Conservation (phyloP, 2,329 filamentous ascomycete species). For the Paecilomyces sp. region DNA sequence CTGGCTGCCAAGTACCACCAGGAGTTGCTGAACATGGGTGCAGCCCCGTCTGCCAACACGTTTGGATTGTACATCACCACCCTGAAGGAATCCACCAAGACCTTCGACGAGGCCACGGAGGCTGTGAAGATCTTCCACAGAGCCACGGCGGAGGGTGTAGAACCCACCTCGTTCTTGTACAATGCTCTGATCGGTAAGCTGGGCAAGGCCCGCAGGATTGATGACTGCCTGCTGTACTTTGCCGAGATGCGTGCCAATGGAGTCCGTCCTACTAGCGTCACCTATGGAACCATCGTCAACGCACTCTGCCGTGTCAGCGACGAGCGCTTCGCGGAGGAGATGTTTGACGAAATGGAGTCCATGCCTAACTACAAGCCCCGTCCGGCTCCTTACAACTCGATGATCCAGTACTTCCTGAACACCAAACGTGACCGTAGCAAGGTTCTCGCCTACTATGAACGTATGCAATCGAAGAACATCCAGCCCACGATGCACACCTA, state of each 20-base stretch:
- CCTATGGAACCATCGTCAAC: slow-evolving; percentile 97
- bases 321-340: slow-evolving; percentile 93
- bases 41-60: slow-evolving; percentile 90
- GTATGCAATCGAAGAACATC: slow-evolving; percentile 83
- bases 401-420: slow-evolving; percentile 99
- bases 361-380: slow-evolving; percentile 99
- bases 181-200: slow-evolving; percentile 98
- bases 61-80: slow-evolving; percentile 99
- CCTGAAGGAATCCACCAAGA: slow-evolving; percentile 92
- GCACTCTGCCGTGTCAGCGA: slow-evolving; percentile 95
- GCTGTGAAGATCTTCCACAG: slow-evolving; percentile 96
- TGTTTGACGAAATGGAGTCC: slow-evolving; percentile 98
- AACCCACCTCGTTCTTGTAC: slow-evolving; percentile 94
- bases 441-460: slow-evolving; percentile 89
- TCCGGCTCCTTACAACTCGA: slow-evolving; percentile 94
- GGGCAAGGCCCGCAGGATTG: slow-evolving; percentile 93
- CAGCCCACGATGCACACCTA: slow-evolving; percentile 91
- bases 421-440: slow-evolving; percentile 94
- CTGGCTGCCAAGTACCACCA: slow-evolving; percentile 83
- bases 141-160: slow-evolving; percentile 86
- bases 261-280: slow-evolving; percentile 93
- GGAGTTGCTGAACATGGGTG: slow-evolving; percentile 83
- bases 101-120: slow-evolving; percentile 93
- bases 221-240: slow-evolving; percentile 97
- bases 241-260: slow-evolving; percentile 90